Evolutionary conservation across 768 basidiomycete species (phyloP), one percentile per base, ranked within the genome.

Genomic region (Mycena polygramma): DNA sequence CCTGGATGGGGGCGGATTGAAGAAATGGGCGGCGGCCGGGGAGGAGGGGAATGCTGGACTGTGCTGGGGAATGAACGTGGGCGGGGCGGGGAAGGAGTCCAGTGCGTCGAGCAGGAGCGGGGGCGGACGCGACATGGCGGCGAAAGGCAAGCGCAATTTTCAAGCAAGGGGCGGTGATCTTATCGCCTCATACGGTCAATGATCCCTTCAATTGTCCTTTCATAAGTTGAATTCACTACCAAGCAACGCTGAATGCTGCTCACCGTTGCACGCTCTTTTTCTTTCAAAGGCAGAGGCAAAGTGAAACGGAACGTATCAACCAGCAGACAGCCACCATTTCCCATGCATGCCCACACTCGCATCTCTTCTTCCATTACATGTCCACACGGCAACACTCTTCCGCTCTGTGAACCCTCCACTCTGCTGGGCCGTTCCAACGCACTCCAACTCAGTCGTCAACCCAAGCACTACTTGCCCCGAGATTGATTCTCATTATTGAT

Each of bases 1-100:
- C 2, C 80, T 82, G 0, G 88, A 88, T 0, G 87, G 89, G 0
- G 91, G 90, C 0, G 90, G 91, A 63, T 90, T 88, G 11, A 41
- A 41, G 59, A 76, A 63, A 71, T 80, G 35, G 77, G 80, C 57
- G 78, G 79, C 57, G 81, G 79, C 4, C 79, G 84, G 3, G 79
- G 82, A 2, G 73, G 81, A 24, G 60, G 76, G 53, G 8, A 55
- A 41, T 51, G 46, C 51, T 36, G 49, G 69, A 48, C 71, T 71
- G 75, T 13, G 81, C 78, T 0, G 76, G 5, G 84, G 84, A 57
- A 85, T 84, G 71, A 83, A 81, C 0, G 84, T 80, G 0, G 86
- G 85, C 19, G 84, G 84, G 2, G 68, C 73, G 4, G 85, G 85
- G 66, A 86, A 85, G 2, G 82, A 77, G 69, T 84, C 81, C 62